Base-by-base conservation (phyloP, 2,329 filamentous ascomycete genomes). In the Epichloe baconii region DNA sequence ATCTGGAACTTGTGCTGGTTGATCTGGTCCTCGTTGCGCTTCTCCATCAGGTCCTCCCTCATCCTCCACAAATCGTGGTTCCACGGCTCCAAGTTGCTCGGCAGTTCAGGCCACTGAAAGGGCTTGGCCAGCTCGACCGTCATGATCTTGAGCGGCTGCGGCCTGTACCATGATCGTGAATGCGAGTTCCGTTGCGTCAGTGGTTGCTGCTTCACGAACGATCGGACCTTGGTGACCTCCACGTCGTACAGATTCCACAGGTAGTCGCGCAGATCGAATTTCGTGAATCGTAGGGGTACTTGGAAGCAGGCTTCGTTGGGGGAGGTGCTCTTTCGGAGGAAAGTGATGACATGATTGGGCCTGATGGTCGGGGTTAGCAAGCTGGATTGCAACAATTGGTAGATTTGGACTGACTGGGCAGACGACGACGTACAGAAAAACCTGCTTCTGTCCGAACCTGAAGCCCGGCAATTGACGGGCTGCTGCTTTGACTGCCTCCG, bases 261-360 rank as follows among this genome's bases (percentile, higher is more conserved):
- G 73, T 97, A 98, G 73, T 96, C 90, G 68, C 89, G 87, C 42
- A 98, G 73, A 67, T 98, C 93, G 68, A 97, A 84, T 72, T 98
- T 98, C 76, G 88, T 95, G 76, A 96, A 89, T 61, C 80, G 82
- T 60, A 97, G 78, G 11, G 93, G 93, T 35, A 96, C 91, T 62
- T 84, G 77, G 79, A 98, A 98, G 61, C 83, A 85, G 56, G 91
- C 93, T 66, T 87, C 88, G 66, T 82, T 85, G 19, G 90, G 82
- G 83, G 50, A 86, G 78, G 58, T 79, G 75, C 34, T 81, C 53
- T 82, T 85, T 58, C 75, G 85, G 60, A 95, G 74, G 62, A 97
- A 79, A 54, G 85, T 83, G 63, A 97, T 74, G 57, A 82, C 79
- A 71, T 94, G 87, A 64, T 85, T 82, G 49, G 91, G 91, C 54